These are phyloP conservation scores for Scheffersomyces quercinus DNA, from an alignment of 1,139 yeast genomes.

Conservation along the genomic window DNA sequence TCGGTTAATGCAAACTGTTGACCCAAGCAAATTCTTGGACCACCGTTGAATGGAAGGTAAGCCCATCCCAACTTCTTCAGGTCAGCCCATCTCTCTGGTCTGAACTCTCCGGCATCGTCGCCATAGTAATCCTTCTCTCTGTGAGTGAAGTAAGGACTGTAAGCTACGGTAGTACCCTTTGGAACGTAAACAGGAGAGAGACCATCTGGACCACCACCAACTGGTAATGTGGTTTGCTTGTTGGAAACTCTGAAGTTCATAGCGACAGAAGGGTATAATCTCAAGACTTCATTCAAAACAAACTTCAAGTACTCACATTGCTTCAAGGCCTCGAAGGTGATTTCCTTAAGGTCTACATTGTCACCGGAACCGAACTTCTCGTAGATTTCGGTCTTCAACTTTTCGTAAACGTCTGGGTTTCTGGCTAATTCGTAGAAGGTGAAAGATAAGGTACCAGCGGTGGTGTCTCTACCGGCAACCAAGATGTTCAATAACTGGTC, in stretches of 20 bases:
- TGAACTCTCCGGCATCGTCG: constrained; percentile 20
- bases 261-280: constrained; percentile 28
- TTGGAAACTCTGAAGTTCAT: constrained; percentile 25
- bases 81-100: constrained; percentile 27
- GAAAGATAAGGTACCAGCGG: constrained; percentile 55
- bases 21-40: constrained; percentile 46
- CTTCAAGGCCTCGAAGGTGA: constrained; percentile 24
- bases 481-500: constrained; percentile 54
- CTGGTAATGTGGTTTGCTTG: constrained; percentile 24
- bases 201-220: constrained; percentile 25
- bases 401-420: constrained; percentile 40
- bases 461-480: constrained; percentile 60
- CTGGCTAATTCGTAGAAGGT: constrained; percentile 48
- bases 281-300: constrained; percentile 25
- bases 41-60: constrained; percentile 46
- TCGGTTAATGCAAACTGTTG: constrained; percentile 51
- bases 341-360: constrained; percentile 13
- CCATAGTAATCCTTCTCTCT: constrained; percentile 20
- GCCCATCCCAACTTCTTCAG: constrained; percentile 41
- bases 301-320: constrained; percentile 26
- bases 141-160: constrained; percentile 22
- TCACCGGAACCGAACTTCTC: constrained; percentile 32
- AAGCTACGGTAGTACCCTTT: constrained; percentile 22
- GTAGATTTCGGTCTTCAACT: constrained; percentile 39
- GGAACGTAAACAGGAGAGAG: constrained; percentile 20